Evolutionary conservation across 192 early-diverging fungal species (phyloP).

Genomic region (Coemansia sp.): DNA sequence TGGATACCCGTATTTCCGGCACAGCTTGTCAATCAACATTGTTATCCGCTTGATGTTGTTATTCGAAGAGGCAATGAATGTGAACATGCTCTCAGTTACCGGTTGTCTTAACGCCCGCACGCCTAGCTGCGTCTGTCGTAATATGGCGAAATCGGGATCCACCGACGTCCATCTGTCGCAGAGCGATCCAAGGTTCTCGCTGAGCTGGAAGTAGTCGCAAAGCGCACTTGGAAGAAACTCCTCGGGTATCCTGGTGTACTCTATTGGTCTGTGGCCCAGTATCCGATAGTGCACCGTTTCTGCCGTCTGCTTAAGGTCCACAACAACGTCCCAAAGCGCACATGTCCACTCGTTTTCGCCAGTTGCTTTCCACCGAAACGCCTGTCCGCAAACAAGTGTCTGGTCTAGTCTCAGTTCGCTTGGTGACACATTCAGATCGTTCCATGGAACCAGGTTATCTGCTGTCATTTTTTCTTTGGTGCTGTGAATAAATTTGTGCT

Average conservation of each 20-base stretch:
- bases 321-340: slow-evolving; percentile 57
- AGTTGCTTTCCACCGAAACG: slow-evolving; percentile 85
- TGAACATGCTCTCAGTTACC: slow-evolving; percentile 82
- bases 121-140: slow-evolving; percentile 54
- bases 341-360: slow-evolving; percentile 63
- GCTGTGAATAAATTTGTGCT: not conserved
- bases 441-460: slow-evolving; percentile 34
- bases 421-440: slow-evolving; percentile 55
- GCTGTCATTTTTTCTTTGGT: not conserved
- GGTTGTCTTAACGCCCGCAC: slow-evolving; percentile 81
- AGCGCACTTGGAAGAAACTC: slow-evolving; percentile 24
- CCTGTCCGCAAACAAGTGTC: slow-evolving; percentile 87
- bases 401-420: slow-evolving; percentile 74
- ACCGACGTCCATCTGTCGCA: slow-evolving; percentile 60
- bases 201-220: slow-evolving; percentile 84
- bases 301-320: slow-evolving; percentile 65
- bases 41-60: slow-evolving; percentile 95
- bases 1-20: slow-evolving; percentile 19
- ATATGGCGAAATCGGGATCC: slow-evolving; percentile 68
- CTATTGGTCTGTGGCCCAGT: slow-evolving; percentile 7
- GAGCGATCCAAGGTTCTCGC: slow-evolving; percentile 60
- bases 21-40: slow-evolving; percentile 50
- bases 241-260: not conserved
- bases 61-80: slow-evolving; percentile 92
- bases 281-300: slow-evolving; percentile 36